These are phyloP conservation scores for Fusarium secorum DNA, from an alignment of 2,329 filamentous ascomycete species.

Conservation along the genomic window DNA sequence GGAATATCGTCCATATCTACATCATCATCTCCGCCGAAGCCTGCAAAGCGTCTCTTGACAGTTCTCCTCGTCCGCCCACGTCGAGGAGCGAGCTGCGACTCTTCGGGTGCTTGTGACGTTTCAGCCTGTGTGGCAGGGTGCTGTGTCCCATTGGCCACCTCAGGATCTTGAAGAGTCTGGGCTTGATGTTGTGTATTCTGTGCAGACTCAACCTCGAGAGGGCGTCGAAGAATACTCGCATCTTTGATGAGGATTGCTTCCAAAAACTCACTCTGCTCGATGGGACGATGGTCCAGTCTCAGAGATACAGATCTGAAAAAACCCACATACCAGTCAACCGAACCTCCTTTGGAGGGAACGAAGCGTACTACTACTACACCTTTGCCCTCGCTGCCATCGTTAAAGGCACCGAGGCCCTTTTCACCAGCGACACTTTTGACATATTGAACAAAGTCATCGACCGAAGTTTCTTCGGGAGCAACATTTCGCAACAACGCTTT, in stretches of 20 bases:
- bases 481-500: conserved; percentile 78
- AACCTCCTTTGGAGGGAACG: conserved; percentile 63
- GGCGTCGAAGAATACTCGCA: conserved; percentile 73
- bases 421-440: conserved; percentile 78
- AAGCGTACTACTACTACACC: conserved; percentile 83
- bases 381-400: conserved; percentile 68
- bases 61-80: conserved; percentile 47
- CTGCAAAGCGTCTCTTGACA: conserved; percentile 70
- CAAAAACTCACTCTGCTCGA: conserved; percentile 90
- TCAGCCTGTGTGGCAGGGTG: conserved; percentile 8
- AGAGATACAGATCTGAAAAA: conserved; percentile 75
- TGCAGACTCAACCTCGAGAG: conserved; percentile 62
- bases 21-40: conserved; percentile 66
- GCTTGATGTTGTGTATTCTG: conserved; percentile 34
- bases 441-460: conserved; percentile 79
- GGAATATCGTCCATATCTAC: conserved; percentile 46
- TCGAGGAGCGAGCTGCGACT: conserved; percentile 37
- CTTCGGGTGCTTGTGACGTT: conserved; percentile 26
- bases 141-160: conserved; percentile 2
- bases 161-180: conserved; percentile 2
- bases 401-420: conserved; percentile 72
- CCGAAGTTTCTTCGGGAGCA: conserved; percentile 67
- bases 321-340: conserved; percentile 71
- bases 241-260: conserved; percentile 88
- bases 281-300: conserved; percentile 78